Base-by-base conservation (phyloP, 2,329 filamentous ascomycete genomes). In the Sporothrix schenckii region DNA sequence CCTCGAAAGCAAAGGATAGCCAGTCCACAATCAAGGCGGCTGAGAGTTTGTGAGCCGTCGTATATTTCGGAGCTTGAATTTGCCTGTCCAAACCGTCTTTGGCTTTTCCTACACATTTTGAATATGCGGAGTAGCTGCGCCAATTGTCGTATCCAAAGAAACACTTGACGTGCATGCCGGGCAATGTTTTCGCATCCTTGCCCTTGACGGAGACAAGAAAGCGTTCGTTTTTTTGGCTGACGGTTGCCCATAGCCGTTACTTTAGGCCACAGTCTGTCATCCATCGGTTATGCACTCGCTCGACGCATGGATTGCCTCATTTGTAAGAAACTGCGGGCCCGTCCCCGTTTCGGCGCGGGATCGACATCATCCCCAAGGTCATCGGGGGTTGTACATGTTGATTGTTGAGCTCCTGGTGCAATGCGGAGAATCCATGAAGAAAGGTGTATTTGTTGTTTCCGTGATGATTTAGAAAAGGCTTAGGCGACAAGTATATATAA, bases 291-390 rank as follows among this genome's bases (percentile, higher is more conserved):
- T 58, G 30, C 27, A 34, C 34, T 58, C 21, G 3, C 27, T 39
- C n/a, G 2, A 58, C 54, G 54, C 27, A 58, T 58, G 27, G 7
- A 34, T 58, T 58, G 34, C 54, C 19, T 34, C 6, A 58, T 58
- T 58, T 16, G 54, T 58, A 30, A 16, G 14, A 16, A 16, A 58
- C 5, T 19, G 27, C 54, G 54, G 54, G 54, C 16, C 54, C 54
- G 54, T 58, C 54, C 54, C 54, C 54, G 27, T 58, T 58, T 58
- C 54, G 54, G 27, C 27, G 34, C 54, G 54, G 54, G 54, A 58
- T 58, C 27, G 54, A 7, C 54, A 39, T 58, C 54, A n/a, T 34
- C 14, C 19, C 19, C 54, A 58, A 34, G 27, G 7, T 6, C 14
- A 39, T 34, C 14, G 27, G 14, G 14, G 7, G 34, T 58, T 16